Percentiles rank a stretch among this genome's conserved stretches.
phyloP scores from a whole-genome alignment of 805 yeast genomes.

The Komagataella pseudopastoris region DNA sequence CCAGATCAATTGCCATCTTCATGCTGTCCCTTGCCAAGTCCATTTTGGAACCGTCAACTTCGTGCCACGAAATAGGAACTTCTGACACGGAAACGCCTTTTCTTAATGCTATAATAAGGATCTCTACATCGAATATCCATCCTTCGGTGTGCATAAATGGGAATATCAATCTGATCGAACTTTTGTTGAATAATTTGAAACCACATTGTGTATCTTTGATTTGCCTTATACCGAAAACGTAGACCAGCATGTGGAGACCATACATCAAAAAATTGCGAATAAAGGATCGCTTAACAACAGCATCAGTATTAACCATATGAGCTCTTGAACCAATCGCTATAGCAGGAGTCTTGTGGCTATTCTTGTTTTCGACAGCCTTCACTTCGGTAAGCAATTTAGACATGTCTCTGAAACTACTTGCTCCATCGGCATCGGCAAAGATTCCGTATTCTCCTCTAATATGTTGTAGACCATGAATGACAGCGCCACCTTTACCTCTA shows the following conservation, averaged over 20 bases:
- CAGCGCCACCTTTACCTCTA: conserved; percentile 96
- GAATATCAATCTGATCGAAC: conserved; percentile 52
- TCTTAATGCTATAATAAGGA: conserved; percentile 65
- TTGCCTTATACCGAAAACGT: conserved; percentile 73
- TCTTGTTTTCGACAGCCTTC: conserved; percentile 9
- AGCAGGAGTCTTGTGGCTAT: conserved; percentile 25
- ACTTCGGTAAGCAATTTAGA: conserved; percentile 33
- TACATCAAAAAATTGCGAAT: conserved; percentile 88
- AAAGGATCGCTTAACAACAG: conserved; percentile 87
- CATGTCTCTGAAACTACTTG: conserved; percentile 68
- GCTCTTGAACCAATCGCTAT: conserved; percentile 90
- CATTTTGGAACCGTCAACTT: conserved; percentile 89
- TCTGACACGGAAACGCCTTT: conserved; percentile 59
- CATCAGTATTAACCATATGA: conserved; percentile 91
- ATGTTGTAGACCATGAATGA: conserved; percentile 78
- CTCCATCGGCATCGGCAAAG: conserved; percentile 98
- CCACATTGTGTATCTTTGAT: conserved; percentile 97
- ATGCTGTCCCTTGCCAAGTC: conserved; percentile 85
- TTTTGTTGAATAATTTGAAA: conserved; percentile 76
- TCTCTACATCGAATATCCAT: conserved; percentile 97
- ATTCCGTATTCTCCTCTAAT: conserved; percentile 60
- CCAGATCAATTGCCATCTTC: conserved; percentile 87
- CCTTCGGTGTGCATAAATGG: conserved; percentile 94
- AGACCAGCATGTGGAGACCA: conserved; percentile 78
- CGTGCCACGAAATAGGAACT: conserved; percentile 91